Evolutionary conservation across 2,329 filamentous ascomycete genomes (phyloP), one percentile per base, ranked within the genome.

Genomic region (Calycina marina): DNA sequence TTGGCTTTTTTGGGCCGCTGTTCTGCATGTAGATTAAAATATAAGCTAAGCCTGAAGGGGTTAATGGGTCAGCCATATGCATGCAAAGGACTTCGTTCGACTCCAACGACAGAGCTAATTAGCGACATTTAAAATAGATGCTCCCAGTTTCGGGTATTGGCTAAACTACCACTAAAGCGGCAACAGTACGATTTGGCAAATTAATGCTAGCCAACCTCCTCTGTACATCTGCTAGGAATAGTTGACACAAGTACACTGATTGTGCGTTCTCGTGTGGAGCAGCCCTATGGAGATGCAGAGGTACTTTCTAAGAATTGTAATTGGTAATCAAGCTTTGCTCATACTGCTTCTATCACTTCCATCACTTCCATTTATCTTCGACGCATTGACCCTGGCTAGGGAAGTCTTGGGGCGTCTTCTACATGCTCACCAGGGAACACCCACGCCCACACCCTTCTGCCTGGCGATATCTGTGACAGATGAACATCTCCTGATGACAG

Each of bases 51-150:
- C n/a, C n/a, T n/a, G n/a, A n/a, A n/a, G n/a, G n/a, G n/a, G n/a
- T n/a, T n/a, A n/a, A n/a, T n/a, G n/a, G n/a, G n/a, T n/a, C n/a
- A n/a, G 2, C 24, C 14, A 30, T 18, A 8, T 12, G 28, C 25
- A 27, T 37, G 37, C 36, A 36, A 37, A 29, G 18, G 11, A 40
- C 35, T 38, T 22, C n/a, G n/a, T n/a, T n/a, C n/a, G n/a, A n/a
- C n/a, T n/a, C n/a, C n/a, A n/a, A n/a, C n/a, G n/a, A n/a, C n/a
- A 28, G 20, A 35, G 40, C 34, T 44, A 47, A 45, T 49, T 49
- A 46, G 31, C 32, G 25, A 30, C 20, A 42, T 36, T 47, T 49
- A 43, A 43, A 44, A 44, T 41, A 40, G 39, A 31, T 35, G 28
- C 27, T 28, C 20, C 8, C 20, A 22, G 8, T 22, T 22, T 22